A percentile compares a stretch with the other conserved stretches of the same genome.
Evolutionary conservation across 768 basidiomycete genomes (phyloP).

Genomic region (Auricularia heimuer): DNA sequence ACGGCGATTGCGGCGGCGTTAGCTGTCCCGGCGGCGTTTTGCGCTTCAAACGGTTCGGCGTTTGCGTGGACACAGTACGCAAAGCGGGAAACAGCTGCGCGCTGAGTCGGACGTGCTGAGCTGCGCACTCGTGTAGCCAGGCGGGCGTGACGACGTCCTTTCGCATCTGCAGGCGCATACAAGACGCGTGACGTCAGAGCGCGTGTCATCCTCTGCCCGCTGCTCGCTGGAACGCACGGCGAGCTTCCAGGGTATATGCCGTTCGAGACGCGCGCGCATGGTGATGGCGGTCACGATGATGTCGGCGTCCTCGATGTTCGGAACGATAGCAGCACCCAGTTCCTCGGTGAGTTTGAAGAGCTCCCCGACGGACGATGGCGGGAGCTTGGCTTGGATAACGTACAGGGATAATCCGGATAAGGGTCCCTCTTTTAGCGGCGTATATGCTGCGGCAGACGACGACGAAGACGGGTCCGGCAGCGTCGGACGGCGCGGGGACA

Average conservation of each 20-base stretch:
- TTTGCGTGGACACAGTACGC: constrained; percentile 29
- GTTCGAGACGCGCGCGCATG: constrained; percentile 59
- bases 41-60: constrained; percentile 7
- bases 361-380: constrained; percentile 11
- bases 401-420: constrained; percentile 15
- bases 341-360: constrained; percentile 6
- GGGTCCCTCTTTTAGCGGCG: not conserved
- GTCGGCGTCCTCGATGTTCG: constrained; percentile 42
- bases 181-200: not conserved
- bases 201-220: constrained; percentile 28
- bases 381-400: constrained; percentile 26
- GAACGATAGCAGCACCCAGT: constrained; percentile 8
- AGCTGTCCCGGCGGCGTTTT: not conserved
- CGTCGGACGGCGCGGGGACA: not conserved
- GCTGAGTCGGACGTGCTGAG: not conserved
- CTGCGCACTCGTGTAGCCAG: constrained; percentile 54
- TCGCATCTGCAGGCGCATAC: not conserved
- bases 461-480: not conserved
- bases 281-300: constrained; percentile 55
- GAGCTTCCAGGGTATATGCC: constrained; percentile 55
- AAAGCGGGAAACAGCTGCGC: not conserved
- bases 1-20: not conserved
- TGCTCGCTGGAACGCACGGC: constrained; percentile 26
- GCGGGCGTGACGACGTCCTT: constrained; percentile 56
- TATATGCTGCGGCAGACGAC: not conserved